Conservation (phyloP, 1,139 yeast species). For the Taphrina wiesneri region DNA sequence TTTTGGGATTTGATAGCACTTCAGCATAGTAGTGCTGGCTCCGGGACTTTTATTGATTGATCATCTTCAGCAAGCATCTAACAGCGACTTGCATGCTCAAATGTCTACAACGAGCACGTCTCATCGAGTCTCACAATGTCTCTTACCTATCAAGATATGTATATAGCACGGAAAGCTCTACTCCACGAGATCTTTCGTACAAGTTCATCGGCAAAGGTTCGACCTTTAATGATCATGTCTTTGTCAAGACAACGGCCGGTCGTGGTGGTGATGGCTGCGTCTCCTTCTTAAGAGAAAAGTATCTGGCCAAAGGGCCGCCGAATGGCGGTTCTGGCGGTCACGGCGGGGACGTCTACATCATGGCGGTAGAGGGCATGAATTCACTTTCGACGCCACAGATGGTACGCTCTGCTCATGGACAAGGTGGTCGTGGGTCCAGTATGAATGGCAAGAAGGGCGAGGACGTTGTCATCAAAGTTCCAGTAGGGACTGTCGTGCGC, state of each 20-base stretch:
- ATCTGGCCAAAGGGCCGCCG: constrained; percentile 85
- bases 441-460: constrained; percentile 81
- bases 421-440: constrained; percentile 69
- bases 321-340: constrained; percentile 98
- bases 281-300: constrained; percentile 83
- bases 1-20: too few species aligned
- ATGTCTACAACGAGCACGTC: background rate
- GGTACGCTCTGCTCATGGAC: constrained; percentile 73
- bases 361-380: constrained; percentile 67
- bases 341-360: constrained; percentile 84
- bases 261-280: constrained; percentile 86
- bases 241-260: constrained; percentile 54
- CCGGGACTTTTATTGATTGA: too few species aligned
- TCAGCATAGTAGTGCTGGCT: too few species aligned
- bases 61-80: too few species aligned
- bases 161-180: background rate
- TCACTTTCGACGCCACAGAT: constrained; percentile 65
- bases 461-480: constrained; percentile 78
- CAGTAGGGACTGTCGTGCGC: constrained; percentile 68
- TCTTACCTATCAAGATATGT: background rate
- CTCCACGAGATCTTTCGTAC: constrained; percentile 26
- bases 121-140: background rate
- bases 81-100: background rate
- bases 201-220: constrained; percentile 19
- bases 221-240: constrained; percentile 27